These are phyloP conservation scores for Suillus ampliporus DNA, from an alignment of 768 basidiomycete species.

Conservation along the genomic window DNA sequence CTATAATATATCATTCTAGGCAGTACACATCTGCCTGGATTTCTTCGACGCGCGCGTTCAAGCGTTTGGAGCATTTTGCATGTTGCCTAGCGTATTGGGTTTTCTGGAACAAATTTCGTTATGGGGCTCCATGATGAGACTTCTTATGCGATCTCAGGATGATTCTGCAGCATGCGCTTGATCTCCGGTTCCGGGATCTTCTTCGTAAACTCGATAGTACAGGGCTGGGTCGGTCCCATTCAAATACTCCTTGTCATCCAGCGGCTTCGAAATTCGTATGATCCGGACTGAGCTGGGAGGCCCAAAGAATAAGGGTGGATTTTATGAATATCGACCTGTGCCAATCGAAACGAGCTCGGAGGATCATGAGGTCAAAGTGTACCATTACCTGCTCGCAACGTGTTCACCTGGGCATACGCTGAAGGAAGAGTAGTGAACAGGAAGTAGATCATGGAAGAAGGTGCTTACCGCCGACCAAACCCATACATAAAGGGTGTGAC, in stretches of 20 bases:
- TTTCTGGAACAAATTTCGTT: no score
- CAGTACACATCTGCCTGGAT: no score
- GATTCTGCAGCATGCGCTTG: not conserved
- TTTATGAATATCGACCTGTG: conserved; percentile 3
- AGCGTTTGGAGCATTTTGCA: no score
- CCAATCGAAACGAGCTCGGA: not conserved
- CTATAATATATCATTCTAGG: no score
- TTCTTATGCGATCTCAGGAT: not conserved
- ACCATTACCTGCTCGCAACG: conserved; percentile 36
- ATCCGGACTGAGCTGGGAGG: not conserved
- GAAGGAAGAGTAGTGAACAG: not conserved
- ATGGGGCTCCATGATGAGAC: not conserved
- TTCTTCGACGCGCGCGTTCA: no score
- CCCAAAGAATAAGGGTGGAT: not conserved
- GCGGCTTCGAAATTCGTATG: no score
- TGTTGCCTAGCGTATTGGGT: no score
- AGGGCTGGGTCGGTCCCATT: not conserved
- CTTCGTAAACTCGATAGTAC: not conserved
- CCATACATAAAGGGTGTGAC: conserved; percentile 58
- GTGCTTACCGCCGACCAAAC: conserved; percentile 49
- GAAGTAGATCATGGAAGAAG: not conserved
- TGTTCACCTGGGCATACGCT: conserved; percentile 66
- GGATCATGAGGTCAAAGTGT: not conserved
- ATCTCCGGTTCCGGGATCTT: not conserved
- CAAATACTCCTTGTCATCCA: not conserved